Base-by-base conservation (phyloP, 495 filamentous ascomycete genomes). In the Aspergillus olivimuriae region DNA sequence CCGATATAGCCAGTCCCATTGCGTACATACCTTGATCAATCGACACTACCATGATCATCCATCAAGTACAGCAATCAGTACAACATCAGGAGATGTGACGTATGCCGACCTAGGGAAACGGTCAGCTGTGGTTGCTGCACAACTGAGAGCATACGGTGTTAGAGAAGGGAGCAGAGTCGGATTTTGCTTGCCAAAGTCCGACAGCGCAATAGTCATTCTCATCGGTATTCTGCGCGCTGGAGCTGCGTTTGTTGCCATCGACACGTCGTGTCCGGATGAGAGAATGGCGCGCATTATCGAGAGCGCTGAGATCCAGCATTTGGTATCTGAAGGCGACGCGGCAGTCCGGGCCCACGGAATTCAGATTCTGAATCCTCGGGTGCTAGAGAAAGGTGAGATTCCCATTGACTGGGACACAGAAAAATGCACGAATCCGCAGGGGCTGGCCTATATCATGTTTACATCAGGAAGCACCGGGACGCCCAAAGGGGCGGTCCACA, bases 401-500 rank as follows among this genome's bases (percentile, higher is more conserved):
- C 16, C 34, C n/a, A 11, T 17, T 1, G 34, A 8, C 9, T 20
- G 34, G 34, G 17, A 18, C 12, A 10, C 10, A 5, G 34, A 37
- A 1, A 10, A 17, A 7, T 3, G 20, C 14, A 8, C 4, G 1
- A 16, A 42, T 30, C 12, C 45, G 5, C 40, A 36, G 11, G 6
- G 20, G 4, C 4, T 15, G 5, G 35, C 34, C n/a, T 57, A 42
- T 36, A 31, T 44, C 19, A 54, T 68, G 19, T 67, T 61, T 35
- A 67, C 63, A 2, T 62, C 58, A 24, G 63, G 63, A 9, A 58
- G 51, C 9, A 66, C 63, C 10, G 61, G 61, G 12, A 52, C 44
- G 28, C 63, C 63, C 4, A 66, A 66, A 51, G 72, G 66, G 2
- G 62, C 69, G n/a, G 47, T 71, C 2, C 51, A 71, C n/a, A 36